Evolutionary conservation across 169 alveolate genomes (phyloP).

Genomic region (Blepharisma undulans): DNA sequence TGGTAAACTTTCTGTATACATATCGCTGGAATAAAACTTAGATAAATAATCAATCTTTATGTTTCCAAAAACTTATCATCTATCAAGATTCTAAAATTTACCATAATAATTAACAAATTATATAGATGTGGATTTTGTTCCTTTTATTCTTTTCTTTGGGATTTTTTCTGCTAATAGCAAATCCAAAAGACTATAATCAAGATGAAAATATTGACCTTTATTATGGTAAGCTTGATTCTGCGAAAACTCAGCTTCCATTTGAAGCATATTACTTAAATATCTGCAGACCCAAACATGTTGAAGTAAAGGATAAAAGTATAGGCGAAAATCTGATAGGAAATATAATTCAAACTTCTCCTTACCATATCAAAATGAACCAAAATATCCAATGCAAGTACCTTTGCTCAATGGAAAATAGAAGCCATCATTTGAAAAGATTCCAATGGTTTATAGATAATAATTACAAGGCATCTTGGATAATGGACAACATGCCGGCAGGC

Average conservation of each 20-base stretch:
- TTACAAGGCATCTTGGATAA: conserved; percentile 18
- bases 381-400: not conserved
- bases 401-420: not conserved
- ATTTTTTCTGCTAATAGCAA: no score
- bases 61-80: no score
- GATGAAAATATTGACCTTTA: not conserved
- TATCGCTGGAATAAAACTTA: no score
- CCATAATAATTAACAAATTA: no score
- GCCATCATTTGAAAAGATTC: not conserved
- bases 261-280: conserved; percentile 27
- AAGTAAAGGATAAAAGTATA: not conserved
- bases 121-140: no score
- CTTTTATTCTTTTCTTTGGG: no score
- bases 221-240: conserved; percentile 27
- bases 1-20: no score
- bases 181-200: conserved; percentile 26
- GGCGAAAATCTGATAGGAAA: conserved; percentile 31
- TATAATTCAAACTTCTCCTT: not conserved
- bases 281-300: conserved; percentile 34
- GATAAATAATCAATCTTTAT: no score
- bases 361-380: not conserved
- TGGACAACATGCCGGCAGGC: conserved; percentile 33
- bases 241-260: conserved; percentile 29
- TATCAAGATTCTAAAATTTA: no score
- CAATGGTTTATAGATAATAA: conserved; percentile 38